Conservation (phyloP, 1,284 basidiomycete genomes). For the Flammula alnicola region DNA sequence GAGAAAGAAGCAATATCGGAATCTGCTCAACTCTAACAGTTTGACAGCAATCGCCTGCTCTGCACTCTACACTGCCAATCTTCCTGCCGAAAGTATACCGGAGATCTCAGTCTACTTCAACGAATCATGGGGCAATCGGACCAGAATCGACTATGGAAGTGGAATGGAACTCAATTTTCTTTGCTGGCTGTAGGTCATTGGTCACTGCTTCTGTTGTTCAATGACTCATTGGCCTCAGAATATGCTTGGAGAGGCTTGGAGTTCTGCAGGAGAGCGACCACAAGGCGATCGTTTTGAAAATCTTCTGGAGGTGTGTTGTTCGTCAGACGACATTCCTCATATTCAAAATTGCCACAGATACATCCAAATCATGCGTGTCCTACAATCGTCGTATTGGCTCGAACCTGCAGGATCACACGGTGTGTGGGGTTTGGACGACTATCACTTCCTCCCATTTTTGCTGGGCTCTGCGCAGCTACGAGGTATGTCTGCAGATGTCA, state of each 20-base stretch:
- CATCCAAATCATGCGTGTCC: slow-evolving; percentile 84
- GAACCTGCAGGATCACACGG: slow-evolving; percentile 98
- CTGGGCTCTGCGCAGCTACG: slow-evolving; percentile 87
- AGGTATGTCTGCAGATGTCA: slow-evolving; percentile 43
- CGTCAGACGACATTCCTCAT: background rate
- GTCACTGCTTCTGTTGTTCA: background rate
- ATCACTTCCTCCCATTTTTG: slow-evolving; percentile 95
- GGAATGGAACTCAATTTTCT: slow-evolving; percentile 99
- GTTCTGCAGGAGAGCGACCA: slow-evolving; percentile 74
- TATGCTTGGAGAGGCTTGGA: slow-evolving; percentile 81
- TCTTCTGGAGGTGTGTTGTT: slow-evolving; percentile 84
- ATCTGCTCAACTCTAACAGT: slow-evolving; percentile 1
- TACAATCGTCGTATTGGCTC: slow-evolving; percentile 97
- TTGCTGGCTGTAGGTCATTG: slow-evolving; percentile 86
- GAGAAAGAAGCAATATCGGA: slow-evolving; percentile 21
- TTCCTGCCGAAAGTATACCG: slow-evolving; percentile 60
- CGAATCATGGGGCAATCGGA: slow-evolving; percentile 91
- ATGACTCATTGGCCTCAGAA: slow-evolving; percentile 45
- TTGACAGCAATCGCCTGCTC: slow-evolving; percentile 40
- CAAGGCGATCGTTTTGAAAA: slow-evolving; percentile 77
- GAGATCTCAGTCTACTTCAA: slow-evolving; percentile 85
- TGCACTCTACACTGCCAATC: slow-evolving; percentile 63
- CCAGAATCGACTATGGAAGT: slow-evolving; percentile 96
- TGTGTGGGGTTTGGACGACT: slow-evolving; percentile 98
- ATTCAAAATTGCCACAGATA: slow-evolving; percentile 62